These are phyloP conservation scores for Aciculoconidium aculeatum DNA, from an alignment of 805 yeast genomes.

Conservation along the genomic window DNA sequence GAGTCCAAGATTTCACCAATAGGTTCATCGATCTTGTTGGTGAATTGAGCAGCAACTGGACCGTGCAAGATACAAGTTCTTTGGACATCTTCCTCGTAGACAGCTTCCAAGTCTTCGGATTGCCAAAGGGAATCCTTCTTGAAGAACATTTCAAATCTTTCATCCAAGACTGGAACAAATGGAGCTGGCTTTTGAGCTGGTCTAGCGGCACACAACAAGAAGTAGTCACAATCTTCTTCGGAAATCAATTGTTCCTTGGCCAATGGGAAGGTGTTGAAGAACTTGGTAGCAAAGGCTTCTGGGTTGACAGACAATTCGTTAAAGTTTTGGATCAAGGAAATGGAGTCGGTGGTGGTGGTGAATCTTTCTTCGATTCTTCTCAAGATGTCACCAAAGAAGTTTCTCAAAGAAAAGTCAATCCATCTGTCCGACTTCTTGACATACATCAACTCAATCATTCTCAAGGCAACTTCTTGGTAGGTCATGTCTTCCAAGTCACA, in stretches of 20 bases:
- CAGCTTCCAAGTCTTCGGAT: slow-evolving; percentile 94
- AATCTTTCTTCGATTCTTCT: slow-evolving; percentile 98
- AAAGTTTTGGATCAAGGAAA: slow-evolving; percentile 71
- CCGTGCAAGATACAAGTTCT: slow-evolving; percentile 99
- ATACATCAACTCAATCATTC: slow-evolving; percentile 84
- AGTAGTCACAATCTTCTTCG: slow-evolving; percentile 93
- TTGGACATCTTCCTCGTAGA: slow-evolving; percentile 91
- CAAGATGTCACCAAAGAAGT: slow-evolving; percentile 78
- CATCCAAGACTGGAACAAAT: slow-evolving; percentile 91
- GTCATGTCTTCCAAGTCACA: slow-evolving; percentile 96
- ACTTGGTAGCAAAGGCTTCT: slow-evolving; percentile 46
- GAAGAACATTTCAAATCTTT: slow-evolving; percentile 91
- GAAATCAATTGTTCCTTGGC: slow-evolving; percentile 79
- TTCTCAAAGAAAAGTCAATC: slow-evolving; percentile 84
- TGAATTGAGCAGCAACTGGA: slow-evolving; percentile 94
- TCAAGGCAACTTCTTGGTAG: slow-evolving; percentile 80
- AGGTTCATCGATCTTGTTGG: slow-evolving; percentile 86
- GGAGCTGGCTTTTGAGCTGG: slow-evolving; percentile 97
- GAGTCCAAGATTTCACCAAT: slow-evolving; percentile 83
- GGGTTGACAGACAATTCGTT: slow-evolving; percentile 61
- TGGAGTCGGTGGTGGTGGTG: slow-evolving; percentile 44
- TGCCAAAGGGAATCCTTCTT: slow-evolving; percentile 99
- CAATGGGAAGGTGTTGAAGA: slow-evolving; percentile 65
- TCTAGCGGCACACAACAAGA: slow-evolving; percentile 73
- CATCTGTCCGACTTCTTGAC: slow-evolving; percentile 75